Conservation (phyloP, 2,329 filamentous ascomycete species). For the Beauveria medogensis region DNA sequence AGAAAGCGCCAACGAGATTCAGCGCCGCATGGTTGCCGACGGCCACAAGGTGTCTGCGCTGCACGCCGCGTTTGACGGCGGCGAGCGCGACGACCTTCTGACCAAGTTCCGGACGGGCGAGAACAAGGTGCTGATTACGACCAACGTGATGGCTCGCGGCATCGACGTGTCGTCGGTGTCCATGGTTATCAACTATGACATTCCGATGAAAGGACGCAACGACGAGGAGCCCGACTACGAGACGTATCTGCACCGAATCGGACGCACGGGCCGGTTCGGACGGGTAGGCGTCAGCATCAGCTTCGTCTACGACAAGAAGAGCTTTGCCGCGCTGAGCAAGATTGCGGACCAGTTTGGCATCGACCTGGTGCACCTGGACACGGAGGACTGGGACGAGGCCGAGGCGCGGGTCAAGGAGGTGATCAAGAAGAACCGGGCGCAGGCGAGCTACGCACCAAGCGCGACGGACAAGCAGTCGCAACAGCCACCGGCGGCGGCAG, state of each 20-base stretch:
- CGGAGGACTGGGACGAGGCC: conserved; percentile 83
- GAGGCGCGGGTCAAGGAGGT: conserved; percentile 75
- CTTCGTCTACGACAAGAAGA: conserved; percentile 81
- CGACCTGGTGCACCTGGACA: conserved; percentile 71
- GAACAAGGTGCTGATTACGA: conserved; percentile 95
- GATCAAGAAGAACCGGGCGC: conserved; percentile 62
- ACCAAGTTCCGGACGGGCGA: conserved; percentile 78
- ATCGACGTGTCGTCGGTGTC: conserved; percentile 89
- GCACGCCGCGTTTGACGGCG: conserved; percentile 79
- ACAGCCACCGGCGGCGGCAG: conserved; percentile 15
- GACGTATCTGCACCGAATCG: conserved; percentile 96
- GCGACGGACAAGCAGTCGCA: conserved; percentile 26
- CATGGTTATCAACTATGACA: conserved; percentile 97
- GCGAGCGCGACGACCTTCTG: conserved; percentile 74
- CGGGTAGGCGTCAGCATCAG: conserved; percentile 93
- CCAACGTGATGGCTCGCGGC: conserved; percentile 90
- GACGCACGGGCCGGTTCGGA: conserved; percentile 91
- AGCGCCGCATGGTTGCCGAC: conserved; percentile 76
- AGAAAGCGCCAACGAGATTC: conserved; percentile 76
- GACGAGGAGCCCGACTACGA: conserved; percentile 84
- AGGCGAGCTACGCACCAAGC: conserved; percentile 44
- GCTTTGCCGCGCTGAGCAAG: conserved; percentile 68
- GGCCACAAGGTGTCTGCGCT: conserved; percentile 88
- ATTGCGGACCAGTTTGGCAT: conserved; percentile 78
- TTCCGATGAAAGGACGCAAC: conserved; percentile 65